These are phyloP conservation scores for Hydnum rufescens DNA, from an alignment of 768 basidiomycete species.

Conservation along the genomic window DNA sequence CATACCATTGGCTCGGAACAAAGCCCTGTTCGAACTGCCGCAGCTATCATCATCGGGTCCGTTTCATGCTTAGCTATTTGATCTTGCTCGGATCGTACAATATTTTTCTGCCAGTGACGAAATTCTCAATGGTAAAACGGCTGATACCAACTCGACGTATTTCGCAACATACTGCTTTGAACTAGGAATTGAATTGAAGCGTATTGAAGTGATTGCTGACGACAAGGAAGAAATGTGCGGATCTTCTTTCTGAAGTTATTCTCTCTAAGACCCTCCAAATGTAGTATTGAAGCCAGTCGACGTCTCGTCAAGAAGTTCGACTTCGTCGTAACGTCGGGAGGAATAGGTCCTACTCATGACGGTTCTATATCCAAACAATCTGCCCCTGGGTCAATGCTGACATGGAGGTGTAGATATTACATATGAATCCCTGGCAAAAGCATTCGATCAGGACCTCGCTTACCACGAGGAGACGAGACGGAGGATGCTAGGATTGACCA, in stretches of 20 bases:
- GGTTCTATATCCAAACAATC: slow-evolving; percentile 23
- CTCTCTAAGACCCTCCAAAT: not conserved
- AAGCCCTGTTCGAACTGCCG: not conserved
- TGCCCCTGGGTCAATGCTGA: not conserved
- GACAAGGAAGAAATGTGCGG: slow-evolving; percentile 76
- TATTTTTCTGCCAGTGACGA: slow-evolving; percentile 2
- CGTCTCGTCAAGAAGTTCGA: slow-evolving; percentile 69
- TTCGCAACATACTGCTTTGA: slow-evolving; percentile 10
- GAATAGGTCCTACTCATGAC: slow-evolving; percentile 83
- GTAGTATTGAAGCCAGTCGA: slow-evolving; percentile 64
- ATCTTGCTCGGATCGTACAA: not conserved
- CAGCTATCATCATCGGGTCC: not conserved
- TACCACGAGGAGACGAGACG: slow-evolving; percentile 61
- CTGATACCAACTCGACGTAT: slow-evolving; percentile 8
- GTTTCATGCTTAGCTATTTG: not conserved
- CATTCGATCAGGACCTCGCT: slow-evolving; percentile 47
- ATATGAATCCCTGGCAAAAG: slow-evolving; percentile 67
- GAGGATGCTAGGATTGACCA: slow-evolving; percentile 46
- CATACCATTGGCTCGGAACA: not conserved
- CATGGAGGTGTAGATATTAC: slow-evolving; percentile 46
- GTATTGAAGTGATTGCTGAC: slow-evolving; percentile 82
- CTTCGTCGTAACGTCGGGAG: slow-evolving; percentile 78
- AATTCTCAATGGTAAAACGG: slow-evolving; percentile 9
- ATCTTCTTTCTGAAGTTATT: not conserved
- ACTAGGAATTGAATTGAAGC: slow-evolving; percentile 24